A percentile compares a stretch with the other conserved stretches of the same genome.
Evolutionary conservation across 176 grass and related monocot genomes (phyloP).

Genomic region (Oryza australiensis): DNA sequence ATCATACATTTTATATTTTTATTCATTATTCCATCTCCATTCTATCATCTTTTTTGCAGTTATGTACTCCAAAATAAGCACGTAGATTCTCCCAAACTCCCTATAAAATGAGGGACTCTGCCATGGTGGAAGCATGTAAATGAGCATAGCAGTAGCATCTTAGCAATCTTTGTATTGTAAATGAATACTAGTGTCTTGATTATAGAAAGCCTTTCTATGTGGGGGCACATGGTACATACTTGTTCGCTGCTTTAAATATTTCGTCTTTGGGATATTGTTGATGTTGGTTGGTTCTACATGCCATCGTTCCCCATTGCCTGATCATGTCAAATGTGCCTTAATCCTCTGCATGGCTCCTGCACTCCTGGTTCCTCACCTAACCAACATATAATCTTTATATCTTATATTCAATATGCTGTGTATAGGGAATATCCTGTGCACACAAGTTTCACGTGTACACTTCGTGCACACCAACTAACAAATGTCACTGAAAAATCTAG

Average conservation of each 20-base stretch:
- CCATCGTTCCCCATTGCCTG: neutral
- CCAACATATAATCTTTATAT: too few relatives aligned
- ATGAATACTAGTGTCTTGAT: neutral
- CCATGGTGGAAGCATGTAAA: slow-evolving; percentile 10
- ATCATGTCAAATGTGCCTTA: neutral
- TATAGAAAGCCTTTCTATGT: neutral
- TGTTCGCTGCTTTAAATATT: neutral
- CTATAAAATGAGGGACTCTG: neutral
- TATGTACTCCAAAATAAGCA: slow-evolving; percentile 9
- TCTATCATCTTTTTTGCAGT: slow-evolving; percentile 12
- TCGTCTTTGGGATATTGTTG: neutral
- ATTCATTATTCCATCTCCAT: neutral
- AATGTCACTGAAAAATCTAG: too few relatives aligned
- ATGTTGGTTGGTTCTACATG: neutral
- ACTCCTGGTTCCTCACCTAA: neutral
- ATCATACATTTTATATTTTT: slow-evolving; percentile 15
- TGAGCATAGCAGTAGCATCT: neutral
- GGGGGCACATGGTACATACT: neutral
- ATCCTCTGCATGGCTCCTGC: neutral
- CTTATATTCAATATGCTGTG: neutral
- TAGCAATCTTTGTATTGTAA: slow-evolving; percentile 9
- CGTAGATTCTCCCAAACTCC: neutral
- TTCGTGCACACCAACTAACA: too few relatives aligned
- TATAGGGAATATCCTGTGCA: too few relatives aligned
- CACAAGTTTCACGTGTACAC: too few relatives aligned